Conservation (phyloP, 371 early-diverging fungal species). For the Mucor velutinosus region DNA sequence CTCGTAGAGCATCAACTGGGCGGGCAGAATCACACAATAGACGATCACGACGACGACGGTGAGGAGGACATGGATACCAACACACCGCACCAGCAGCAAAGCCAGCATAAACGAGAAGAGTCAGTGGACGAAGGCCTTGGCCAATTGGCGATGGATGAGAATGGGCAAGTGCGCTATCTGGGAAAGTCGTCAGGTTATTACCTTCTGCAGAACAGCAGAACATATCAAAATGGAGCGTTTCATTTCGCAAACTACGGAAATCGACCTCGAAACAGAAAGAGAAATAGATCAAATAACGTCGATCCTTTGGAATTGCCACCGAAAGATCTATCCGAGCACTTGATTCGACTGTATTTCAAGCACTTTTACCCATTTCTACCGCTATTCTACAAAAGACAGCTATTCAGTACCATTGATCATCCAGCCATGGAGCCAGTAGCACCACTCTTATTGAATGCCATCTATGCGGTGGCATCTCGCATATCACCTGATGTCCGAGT, state of each 20-base stretch:
- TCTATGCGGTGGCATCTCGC: conserved; percentile 54
- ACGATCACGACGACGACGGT: background rate
- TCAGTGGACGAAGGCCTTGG: conserved; percentile 37
- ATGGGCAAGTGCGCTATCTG: conserved; percentile 46
- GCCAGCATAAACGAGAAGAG: conserved; percentile 13
- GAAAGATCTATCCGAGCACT: conserved; percentile 56
- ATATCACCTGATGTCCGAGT: conserved; percentile 43
- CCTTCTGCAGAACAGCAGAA: conserved; percentile 44
- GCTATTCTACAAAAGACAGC: conserved; percentile 47
- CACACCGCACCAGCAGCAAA: background rate
- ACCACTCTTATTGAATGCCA: conserved; percentile 50
- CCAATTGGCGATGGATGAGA: conserved; percentile 50
- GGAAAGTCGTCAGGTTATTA: conserved; percentile 55
- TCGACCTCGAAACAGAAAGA: conserved; percentile 9
- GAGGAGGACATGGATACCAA: background rate
- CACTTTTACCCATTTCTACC: conserved; percentile 58
- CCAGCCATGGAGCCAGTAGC: conserved; percentile 29
- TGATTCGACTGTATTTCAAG: conserved; percentile 57
- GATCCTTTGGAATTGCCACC: conserved; percentile 48
- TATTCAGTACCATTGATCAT: conserved; percentile 13
- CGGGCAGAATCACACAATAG: background rate
- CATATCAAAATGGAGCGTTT: conserved; percentile 50
- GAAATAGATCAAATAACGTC: background rate
- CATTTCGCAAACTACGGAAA: conserved; percentile 41
- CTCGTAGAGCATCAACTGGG: background rate